Conservation (phyloP, 176 grass and related monocot genomes). For the Phoenix dactylifera region DNA sequence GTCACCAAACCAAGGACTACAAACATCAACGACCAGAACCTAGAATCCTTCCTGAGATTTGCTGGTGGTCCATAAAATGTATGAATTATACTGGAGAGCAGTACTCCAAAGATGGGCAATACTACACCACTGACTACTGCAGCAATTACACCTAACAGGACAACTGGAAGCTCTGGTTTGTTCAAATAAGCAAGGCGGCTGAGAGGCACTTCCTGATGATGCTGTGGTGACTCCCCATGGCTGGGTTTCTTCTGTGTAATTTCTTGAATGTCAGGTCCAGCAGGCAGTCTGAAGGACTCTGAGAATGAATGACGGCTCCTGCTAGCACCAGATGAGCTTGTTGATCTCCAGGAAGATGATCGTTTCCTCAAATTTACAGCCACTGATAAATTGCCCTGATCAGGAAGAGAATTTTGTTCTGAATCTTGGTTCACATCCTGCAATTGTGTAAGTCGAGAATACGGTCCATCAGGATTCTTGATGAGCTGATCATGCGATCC, state of each 20-base stretch:
- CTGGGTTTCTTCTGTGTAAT: constrained; percentile 4
- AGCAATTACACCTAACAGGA: constrained; percentile 65
- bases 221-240: constrained; percentile 14
- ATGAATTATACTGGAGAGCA: constrained; percentile 51
- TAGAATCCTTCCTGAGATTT: constrained; percentile 41
- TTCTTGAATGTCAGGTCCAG: constrained; percentile 11
- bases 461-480: constrained; percentile 55
- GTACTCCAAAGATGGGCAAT: constrained; percentile 62
- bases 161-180: constrained; percentile 66
- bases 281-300: constrained; percentile 18
- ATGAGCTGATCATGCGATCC: constrained; percentile 65
- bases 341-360: background rate
- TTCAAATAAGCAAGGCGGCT: constrained; percentile 55
- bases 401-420: constrained; percentile 16
- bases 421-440: constrained; percentile 45
- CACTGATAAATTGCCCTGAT: constrained; percentile 12
- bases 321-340: background rate
- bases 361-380: background rate
- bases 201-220: constrained; percentile 40
- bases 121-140: constrained; percentile 61
- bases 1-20: constrained; percentile 9
- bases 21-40: constrained; percentile 14
- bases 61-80: constrained; percentile 53
- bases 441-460: constrained; percentile 50
- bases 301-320: background rate